Base-by-base conservation (phyloP, 257 asterid genomes). In the Orobanche coerulescens region DNA sequence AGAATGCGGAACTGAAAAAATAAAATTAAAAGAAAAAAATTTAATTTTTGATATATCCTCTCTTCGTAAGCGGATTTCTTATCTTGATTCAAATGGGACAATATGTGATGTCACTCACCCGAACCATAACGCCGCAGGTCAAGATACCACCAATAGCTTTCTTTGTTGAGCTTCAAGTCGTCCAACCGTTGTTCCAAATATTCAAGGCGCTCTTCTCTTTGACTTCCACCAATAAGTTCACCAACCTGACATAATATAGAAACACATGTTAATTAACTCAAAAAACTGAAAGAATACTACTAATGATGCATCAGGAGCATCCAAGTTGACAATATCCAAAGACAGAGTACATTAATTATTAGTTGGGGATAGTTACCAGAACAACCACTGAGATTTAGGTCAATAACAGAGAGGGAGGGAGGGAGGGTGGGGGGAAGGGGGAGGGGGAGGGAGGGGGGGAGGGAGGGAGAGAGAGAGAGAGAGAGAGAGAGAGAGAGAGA, bases 91-190 rank as follows among this genome's bases (percentile, higher is more conserved):
- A 11, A 42, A 42, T 26, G 40, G 20, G 9, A 55, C 26, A 13
- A 39, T 20, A 25, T 13, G 52, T n/a, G 53, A 57, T n/a, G 53
- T 40, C 48, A 51, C 74, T 73, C 63, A 87, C 98, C 98, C 73
- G 99, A 89, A 70, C 99, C 99, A 68, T 86, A 93, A 15, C 95
- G 91, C 37, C 99, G 81, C 65, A 93, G 82, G 79, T 93, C 99
- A 72, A 89, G 99, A 71, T 93, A 93, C 97, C 99, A 93, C 97
- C 97, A 86, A 69, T 81, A 89, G 80, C 96, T 89, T 79, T 93
- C 99, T 75, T 77, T 89, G 79, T 79, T 74, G 58, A 93, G 99
- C 76, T 93, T 89, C 70, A 93, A 60, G 51, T 81, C 84, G 69
- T 86, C 99, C 78, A 93, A 70, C 6, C 97, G 84, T 43, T 72